Evolutionary conservation across 2,329 filamentous ascomycete genomes (phyloP).

Genomic region (Aureobasidium sp.): DNA sequence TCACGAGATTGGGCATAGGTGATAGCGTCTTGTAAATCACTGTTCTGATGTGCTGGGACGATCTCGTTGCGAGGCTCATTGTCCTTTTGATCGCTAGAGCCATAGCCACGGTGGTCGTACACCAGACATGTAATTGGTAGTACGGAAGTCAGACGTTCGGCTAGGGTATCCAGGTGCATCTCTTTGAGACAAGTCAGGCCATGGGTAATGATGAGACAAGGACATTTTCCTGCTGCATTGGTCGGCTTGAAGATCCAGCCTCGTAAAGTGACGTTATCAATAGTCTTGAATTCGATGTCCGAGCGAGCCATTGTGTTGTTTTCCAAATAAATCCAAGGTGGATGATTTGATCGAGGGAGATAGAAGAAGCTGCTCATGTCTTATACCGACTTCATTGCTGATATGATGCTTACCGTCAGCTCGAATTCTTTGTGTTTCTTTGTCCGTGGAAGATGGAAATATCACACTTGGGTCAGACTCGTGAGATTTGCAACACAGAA

Average conservation of each 20-base stretch:
- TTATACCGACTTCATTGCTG: neutral
- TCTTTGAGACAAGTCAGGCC: conserved; percentile 12
- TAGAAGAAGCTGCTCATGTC: too few relatives aligned
- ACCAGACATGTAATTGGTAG: conserved; percentile 27
- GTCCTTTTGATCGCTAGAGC: conserved; percentile 24
- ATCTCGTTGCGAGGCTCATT: conserved; percentile 31
- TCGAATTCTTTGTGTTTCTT: neutral
- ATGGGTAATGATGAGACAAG: conserved; percentile 14
- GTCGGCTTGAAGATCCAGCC: conserved; percentile 13
- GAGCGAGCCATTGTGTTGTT: neutral
- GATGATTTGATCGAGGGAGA: neutral
- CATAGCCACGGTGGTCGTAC: conserved; percentile 32
- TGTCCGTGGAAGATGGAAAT: neutral
- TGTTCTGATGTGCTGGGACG: conserved; percentile 26
- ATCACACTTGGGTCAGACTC: neutral
- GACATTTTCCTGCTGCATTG: neutral
- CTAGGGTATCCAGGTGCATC: conserved; percentile 8
- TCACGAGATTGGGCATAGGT: conserved; percentile 30
- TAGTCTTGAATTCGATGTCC: conserved; percentile 15
- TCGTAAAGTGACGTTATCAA: conserved; percentile 15
- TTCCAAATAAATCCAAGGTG: neutral
- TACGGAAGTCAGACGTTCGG: neutral
- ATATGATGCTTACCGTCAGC: neutral
- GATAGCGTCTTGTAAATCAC: conserved; percentile 34
- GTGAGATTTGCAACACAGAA: neutral